phyloP scores from a whole-genome alignment of 306 rosid species.

The Pyrus communis region DNA sequence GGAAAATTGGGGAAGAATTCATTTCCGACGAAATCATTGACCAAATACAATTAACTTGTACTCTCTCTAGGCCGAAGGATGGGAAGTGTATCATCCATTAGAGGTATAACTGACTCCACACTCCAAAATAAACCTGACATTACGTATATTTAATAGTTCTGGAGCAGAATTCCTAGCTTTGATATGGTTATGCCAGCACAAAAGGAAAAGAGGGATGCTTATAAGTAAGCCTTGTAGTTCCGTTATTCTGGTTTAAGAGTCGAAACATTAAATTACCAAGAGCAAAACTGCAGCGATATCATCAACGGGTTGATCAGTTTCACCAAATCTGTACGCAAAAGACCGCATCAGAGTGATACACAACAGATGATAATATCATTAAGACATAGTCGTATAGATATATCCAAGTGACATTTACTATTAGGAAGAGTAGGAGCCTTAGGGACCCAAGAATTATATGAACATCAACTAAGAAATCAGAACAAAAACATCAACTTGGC shows the following conservation, averaged over 20 bases:
- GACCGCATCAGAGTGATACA: slow-evolving; percentile 11
- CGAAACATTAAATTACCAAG: slow-evolving; percentile 46
- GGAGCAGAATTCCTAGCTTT: slow-evolving; percentile 9
- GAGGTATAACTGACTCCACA: not conserved
- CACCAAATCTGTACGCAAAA: slow-evolving; percentile 68
- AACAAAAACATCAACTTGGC: not conserved
- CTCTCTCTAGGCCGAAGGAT: not conserved
- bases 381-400: not conserved
- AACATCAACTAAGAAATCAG: not conserved
- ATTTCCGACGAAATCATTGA: no score
- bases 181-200: slow-evolving; percentile 6
- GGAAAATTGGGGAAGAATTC: not conserved
- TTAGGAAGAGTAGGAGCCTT: not conserved
- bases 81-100: not conserved
- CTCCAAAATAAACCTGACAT: slow-evolving; percentile 81
- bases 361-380: slow-evolving; percentile 1
- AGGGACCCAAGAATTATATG: not conserved
- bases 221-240: not conserved
- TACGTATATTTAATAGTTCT: slow-evolving; percentile 4
- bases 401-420: not conserved
- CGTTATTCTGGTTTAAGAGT: not conserved
- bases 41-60: not conserved
- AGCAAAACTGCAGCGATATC: slow-evolving; percentile 90
- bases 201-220: slow-evolving; percentile 1
- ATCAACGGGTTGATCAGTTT: slow-evolving; percentile 83